phyloP scores from a whole-genome alignment of 225 moss, liverwort and hornwort species.

The Bryum argenteum region DNA sequence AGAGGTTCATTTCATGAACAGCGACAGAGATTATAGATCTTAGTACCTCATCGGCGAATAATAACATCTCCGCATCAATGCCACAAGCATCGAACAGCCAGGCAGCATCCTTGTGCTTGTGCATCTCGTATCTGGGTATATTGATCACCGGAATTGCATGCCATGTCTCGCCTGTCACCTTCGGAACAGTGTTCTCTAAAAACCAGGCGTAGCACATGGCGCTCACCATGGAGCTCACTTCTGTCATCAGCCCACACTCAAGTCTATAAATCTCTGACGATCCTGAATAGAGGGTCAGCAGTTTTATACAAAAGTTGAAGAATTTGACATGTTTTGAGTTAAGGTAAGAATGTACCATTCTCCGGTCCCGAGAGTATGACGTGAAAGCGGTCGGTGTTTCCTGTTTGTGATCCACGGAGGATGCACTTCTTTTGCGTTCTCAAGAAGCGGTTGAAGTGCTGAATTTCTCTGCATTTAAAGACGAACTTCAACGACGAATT shows the following conservation, averaged over 20 bases:
- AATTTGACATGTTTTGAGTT: too few relatives aligned
- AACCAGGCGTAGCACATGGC: conserved; percentile 53
- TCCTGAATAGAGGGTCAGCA: background rate
- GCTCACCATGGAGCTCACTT: conserved; percentile 45
- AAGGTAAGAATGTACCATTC: conserved; percentile 25
- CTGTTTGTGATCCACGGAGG: conserved; percentile 28
- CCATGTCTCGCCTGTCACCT: conserved; percentile 46
- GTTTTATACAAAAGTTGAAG: too few relatives aligned
- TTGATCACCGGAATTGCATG: conserved; percentile 42
- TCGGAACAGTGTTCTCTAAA: conserved; percentile 41
- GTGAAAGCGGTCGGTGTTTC: conserved; percentile 35
- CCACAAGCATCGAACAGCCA: conserved; percentile 57
- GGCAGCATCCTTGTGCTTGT: conserved; percentile 46
- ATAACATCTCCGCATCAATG: conserved; percentile 33
- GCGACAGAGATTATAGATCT: background rate
- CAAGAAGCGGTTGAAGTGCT: conserved; percentile 44
- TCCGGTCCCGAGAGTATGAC: conserved; percentile 40
- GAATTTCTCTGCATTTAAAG: conserved; percentile 47
- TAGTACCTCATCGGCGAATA: conserved; percentile 47
- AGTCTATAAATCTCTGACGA: background rate
- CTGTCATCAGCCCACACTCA: conserved; percentile 26
- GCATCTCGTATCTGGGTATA: conserved; percentile 44
- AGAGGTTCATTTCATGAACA: background rate
- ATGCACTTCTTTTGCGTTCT: conserved; percentile 41
- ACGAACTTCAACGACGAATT: conserved; percentile 45